A percentile compares a stretch with the other conserved stretches of the same genome.
Conservation (phyloP, 1,284 basidiomycete species). For the Blastosporella zonata region DNA sequence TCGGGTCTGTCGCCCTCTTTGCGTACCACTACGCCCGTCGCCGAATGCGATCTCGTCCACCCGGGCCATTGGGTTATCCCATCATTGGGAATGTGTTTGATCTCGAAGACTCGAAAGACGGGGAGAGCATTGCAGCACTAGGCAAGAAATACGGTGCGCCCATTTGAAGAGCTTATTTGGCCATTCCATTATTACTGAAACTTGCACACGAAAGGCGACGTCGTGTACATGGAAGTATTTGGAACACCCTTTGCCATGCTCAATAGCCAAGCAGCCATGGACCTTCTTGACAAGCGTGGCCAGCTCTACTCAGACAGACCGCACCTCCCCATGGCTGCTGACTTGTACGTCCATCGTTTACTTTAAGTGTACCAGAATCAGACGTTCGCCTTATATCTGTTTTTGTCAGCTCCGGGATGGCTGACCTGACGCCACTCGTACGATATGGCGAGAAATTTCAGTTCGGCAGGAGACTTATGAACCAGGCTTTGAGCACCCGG, state of each 20-base stretch:
- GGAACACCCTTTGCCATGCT: slow-evolving; percentile 15
- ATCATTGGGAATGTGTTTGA: slow-evolving; percentile 16
- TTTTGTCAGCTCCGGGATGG: slow-evolving; percentile 18
- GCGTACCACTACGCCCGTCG: slow-evolving; percentile 12
- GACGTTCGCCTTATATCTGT: too few relatives aligned
- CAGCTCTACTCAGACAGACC: slow-evolving; percentile 20
- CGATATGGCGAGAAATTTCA: slow-evolving; percentile 21
- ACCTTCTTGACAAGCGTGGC: slow-evolving; percentile 20
- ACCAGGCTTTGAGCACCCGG: slow-evolving; percentile 16
- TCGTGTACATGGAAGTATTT: slow-evolving; percentile 8
- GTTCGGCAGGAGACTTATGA: slow-evolving; percentile 18
- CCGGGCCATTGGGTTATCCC: slow-evolving; percentile 15
- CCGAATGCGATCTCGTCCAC: slow-evolving; percentile 14
- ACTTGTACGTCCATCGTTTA: slow-evolving; percentile 12
- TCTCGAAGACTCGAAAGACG: slow-evolving; percentile 11
- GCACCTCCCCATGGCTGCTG: slow-evolving; percentile 17
- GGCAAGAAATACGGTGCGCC: slow-evolving; percentile 11
- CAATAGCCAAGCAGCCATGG: slow-evolving; percentile 15
- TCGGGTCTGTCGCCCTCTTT: too few relatives aligned
- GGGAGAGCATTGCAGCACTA: slow-evolving; percentile 10
- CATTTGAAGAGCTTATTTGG: neutral
- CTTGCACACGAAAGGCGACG: slow-evolving; percentile 1
- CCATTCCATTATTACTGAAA: too few relatives aligned
- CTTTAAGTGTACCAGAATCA: neutral
- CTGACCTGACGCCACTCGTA: slow-evolving; percentile 18